Base-by-base conservation (phyloP, 441 rosid genomes). In the Heliophila coronopifolia region DNA sequence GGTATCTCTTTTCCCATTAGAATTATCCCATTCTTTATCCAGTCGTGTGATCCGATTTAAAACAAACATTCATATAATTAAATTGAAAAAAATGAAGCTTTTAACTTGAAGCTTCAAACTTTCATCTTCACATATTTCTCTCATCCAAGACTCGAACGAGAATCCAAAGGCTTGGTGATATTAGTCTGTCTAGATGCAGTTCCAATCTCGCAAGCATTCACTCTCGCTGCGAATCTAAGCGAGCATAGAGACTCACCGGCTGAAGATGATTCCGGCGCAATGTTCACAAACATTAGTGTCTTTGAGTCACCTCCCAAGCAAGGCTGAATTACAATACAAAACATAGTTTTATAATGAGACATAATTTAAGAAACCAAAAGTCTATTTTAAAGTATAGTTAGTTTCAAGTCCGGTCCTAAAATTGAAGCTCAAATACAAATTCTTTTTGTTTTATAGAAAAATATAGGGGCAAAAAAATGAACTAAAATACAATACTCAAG, bases 301-400 rank as follows among this genome's bases (percentile, higher is more conserved):
- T 93, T 93, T 3, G 99, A 93, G 26, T 93, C 96, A 1, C 99
- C 97, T 4, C 99, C 99, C 13, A 93, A 70, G 43, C 96, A 93
- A 11, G 99, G 97, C 97, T 93, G 99, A 42, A n/a, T n/a, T n/a
- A n/a, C n/a, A n/a, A n/a, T n/a, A n/a, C n/a, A n/a, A n/a, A n/a
- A n/a, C n/a, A n/a, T n/a, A n/a, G n/a, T n/a, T n/a, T n/a, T n/a
- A n/a, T n/a, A n/a, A n/a, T n/a, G n/a, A n/a, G n/a, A n/a, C n/a
- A n/a, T n/a, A n/a, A n/a, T n/a, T n/a, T n/a, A n/a, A n/a, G n/a
- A n/a, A n/a, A n/a, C n/a, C n/a, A n/a, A n/a, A n/a, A n/a, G n/a
- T n/a, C n/a, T n/a, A n/a, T n/a, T n/a, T n/a, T n/a, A n/a, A n/a
- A n/a, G n/a, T n/a, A n/a, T n/a, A n/a, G n/a, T n/a, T n/a, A n/a